Evolutionary conservation across 2,329 filamentous ascomycete species (phyloP), one percentile per base, ranked within the genome.

Genomic region (Aspergillus awamori): DNA sequence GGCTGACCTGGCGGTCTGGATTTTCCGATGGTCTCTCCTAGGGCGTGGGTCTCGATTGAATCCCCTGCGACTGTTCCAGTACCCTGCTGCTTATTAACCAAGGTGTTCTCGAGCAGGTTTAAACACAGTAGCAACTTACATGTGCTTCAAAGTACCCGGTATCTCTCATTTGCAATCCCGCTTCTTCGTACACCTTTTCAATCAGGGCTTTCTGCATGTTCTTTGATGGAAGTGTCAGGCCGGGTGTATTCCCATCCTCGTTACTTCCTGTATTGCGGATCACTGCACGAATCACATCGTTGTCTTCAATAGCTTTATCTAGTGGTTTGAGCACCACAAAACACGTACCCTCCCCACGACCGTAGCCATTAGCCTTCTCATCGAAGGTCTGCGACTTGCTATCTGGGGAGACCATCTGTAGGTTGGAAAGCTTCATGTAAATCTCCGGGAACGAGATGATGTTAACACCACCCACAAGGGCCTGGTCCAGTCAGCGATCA

Each of bases 111-210:
- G 54, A 45, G 30, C 47, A 45, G 26, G 26, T 7, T 8, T 8
- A 8, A 3, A 28, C 7, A 28, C 3, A 28, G 26, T 28, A 28
- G 26, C 26, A 28, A 49, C 64, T 10, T 10, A 41, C 67, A 48
- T 69, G 66, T 13, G 66, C 63, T 45, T 69, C 67, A 8, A 68
- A 28, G 47, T 62, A 61, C 2, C 61, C 33, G 1, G 66, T 67
- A 13, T 58, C 47, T 10, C 36, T 38, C 4, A 60, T 30, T 17
- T 48, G 13, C 1, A 64, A 28, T 2, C 48, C 38, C 0, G 51
- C 60, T 22, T 53, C 24, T 3, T 20, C n/a, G 24, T 65, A 65
- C 0, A 45, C 43, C 53, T 62, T 26, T 4, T 39, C 54, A 17
- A 65, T 64, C 51, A 68, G 33, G 1, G n/a, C 24, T 20, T 59